Evolutionary conservation across 345 rosid species (phyloP).

Genomic region (Citrus unshiu): DNA sequence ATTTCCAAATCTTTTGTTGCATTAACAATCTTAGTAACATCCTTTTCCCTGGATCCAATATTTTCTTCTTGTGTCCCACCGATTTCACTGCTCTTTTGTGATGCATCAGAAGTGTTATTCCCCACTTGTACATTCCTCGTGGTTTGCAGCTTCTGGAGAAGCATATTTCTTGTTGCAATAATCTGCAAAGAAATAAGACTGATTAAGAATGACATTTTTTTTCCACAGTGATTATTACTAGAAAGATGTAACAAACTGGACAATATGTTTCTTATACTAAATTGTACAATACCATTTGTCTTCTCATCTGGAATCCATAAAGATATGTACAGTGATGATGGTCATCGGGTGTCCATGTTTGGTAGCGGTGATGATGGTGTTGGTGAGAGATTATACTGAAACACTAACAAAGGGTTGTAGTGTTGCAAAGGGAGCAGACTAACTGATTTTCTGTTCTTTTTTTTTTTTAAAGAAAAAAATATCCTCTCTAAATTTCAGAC

Average conservation of each 20-base stretch:
- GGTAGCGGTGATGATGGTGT: not conserved
- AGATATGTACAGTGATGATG: not conserved
- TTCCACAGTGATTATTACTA: not conserved
- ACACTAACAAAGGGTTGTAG: too few relatives aligned
- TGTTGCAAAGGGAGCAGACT: not conserved
- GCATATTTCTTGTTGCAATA: constrained; percentile 48
- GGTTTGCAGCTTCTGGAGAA: constrained; percentile 47
- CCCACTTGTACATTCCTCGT: constrained; percentile 27
- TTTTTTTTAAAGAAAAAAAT: not conserved
- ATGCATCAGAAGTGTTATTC: constrained; percentile 15
- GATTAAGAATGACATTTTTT: not conserved
- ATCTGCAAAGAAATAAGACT: constrained; percentile 34
- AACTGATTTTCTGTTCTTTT: not conserved
- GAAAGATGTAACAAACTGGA: not conserved
- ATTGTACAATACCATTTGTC: not conserved
- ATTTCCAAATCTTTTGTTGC: constrained; percentile 29
- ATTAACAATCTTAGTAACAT: constrained; percentile 20
- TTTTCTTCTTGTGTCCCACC: constrained; percentile 14
- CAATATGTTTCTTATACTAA: not conserved
- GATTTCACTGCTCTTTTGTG: constrained; percentile 15
- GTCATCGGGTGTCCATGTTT: not conserved
- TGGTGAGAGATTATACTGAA: not conserved
- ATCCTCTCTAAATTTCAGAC: not conserved
- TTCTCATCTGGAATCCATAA: not conserved
- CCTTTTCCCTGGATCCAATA: constrained; percentile 10